Percentiles rank a stretch among this genome's conserved stretches.
phyloP scores from a whole-genome alignment of 78 protist genomes.

The Acrasis kona region DNA sequence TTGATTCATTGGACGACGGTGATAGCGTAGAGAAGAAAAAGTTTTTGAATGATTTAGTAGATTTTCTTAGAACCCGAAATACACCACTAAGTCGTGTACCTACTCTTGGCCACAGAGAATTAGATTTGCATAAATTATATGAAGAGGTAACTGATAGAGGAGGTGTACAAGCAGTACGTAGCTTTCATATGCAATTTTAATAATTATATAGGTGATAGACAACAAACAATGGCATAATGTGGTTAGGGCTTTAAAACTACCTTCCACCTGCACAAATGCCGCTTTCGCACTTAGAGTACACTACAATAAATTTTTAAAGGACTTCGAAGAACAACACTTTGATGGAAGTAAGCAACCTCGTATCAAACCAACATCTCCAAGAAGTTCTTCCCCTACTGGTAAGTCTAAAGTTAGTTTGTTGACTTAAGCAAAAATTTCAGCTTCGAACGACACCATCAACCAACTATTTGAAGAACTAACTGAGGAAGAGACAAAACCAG shows the following conservation, averaged over 20 bases:
- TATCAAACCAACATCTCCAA: no score
- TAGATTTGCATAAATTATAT: neutral
- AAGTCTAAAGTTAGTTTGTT: no score
- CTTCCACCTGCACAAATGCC: neutral
- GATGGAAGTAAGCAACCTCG: no score
- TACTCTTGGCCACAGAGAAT: neutral
- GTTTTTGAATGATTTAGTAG: neutral
- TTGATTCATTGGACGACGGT: neutral
- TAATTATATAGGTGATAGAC: neutral
- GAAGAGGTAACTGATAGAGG: neutral
- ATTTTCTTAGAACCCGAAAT: neutral
- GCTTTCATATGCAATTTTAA: no score
- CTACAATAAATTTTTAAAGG: neutral
- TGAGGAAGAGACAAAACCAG: no score
- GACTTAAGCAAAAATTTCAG: no score
- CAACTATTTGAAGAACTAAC: no score
- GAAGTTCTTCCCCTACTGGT: no score
- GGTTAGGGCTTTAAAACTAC: neutral
- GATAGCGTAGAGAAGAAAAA: neutral
- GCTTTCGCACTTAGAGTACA: neutral
- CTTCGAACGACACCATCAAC: no score
- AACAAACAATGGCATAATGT: conserved; percentile 1
- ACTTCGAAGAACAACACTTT: no score
- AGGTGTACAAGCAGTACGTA: neutral
- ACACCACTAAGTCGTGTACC: neutral